Evolutionary conservation across 257 asterid species (phyloP), one percentile per base, ranked within the genome.

Genomic region (Penstemon eatonii): DNA sequence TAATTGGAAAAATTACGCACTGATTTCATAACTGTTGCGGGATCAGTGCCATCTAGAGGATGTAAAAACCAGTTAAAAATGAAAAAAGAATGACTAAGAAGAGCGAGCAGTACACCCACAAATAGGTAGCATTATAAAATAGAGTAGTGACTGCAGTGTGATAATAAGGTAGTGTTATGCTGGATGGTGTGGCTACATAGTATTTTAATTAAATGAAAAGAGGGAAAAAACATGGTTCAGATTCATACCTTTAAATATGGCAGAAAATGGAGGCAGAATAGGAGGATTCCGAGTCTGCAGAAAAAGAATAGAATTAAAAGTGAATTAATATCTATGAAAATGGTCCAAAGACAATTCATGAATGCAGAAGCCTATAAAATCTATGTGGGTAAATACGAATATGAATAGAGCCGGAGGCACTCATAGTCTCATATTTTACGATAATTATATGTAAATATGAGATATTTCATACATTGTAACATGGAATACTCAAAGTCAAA

Each of bases 271-370:
- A 78, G 98, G 98, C 60, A 92, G 87, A 74, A 92, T 78, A 9
- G 93, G 94, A 70, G 97, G 96, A 63, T 63, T 74, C 60, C 98
- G 93, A 19, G 94, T 90, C 98, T 92, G 94, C 72, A 73, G 33
- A 67, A 66, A 38, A 65, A 37, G 47, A 56, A 40, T 55, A 53
- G 53, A 67, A 25, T 10, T 44, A 12, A 42, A 25, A 60, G 60
- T 60, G 62, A 53, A 78, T 69, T 15, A 41, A 68, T 46, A 57
- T 51, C 67, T 69, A 42, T 12, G 54, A 18, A 6, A 43, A 33
- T 59, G 50, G 60, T 53, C 59, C 62, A 63, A 43, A 63, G 44
- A 40, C 5, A 55, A 59, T 39, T 56, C 50, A 67, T 60, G 68
- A 59, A 40, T 54, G 57, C 49, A 63, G 37, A 68, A 60, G 33